Base-by-base conservation (phyloP, 1,284 basidiomycete genomes). In the Ganoderma multipileum region DNA sequence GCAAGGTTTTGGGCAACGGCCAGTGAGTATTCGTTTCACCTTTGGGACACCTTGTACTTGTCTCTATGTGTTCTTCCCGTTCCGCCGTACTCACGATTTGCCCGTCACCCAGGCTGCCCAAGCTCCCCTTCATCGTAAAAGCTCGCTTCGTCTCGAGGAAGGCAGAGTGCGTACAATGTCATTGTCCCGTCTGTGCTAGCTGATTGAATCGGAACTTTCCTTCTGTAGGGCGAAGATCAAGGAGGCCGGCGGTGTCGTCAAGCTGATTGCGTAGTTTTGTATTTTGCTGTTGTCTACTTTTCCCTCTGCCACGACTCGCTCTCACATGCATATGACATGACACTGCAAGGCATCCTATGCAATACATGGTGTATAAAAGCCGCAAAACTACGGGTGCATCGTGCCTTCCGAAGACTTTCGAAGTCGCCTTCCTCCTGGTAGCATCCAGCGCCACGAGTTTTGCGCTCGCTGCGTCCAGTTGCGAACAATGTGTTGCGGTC, bases 71-170 rank as follows among this genome's bases (percentile, higher is more conserved):
- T 38, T 26, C 38, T 11, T 20, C 44, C 23, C 5, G 2, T 12
- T 3, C 36, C 18, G 9, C 8, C 12, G 20, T 58, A 4, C 55
- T 63, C 23, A 47, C 59, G 23, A 58, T 59, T 28, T 39, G 47
- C 16, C n/a, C 39, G n/a, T 26, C 60, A 66, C 30, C 20, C 70
- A 92, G 91, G 73, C 84, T 95, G 70, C 93, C 93, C 71, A 90
- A 91, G 78, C 82, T 93, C 71, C 96, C 96, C 50, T 94, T 95
- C 86, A 98, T 98, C 79, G 94, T 98, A 79, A 98, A 98, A 87
- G 95, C 96, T 71, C 95, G 96, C 75, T 98, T 92, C 81, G 95
- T 98, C 71, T 97, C 95, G 63, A 86, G 84, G 76, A 90, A 88
- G 78, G 96, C 96, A 76, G 96, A 98, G 95, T 95, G 79, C 71